Evolutionary conservation across 2,329 filamentous ascomycete genomes (phyloP).

Genomic region (Clathrospora elynae): DNA sequence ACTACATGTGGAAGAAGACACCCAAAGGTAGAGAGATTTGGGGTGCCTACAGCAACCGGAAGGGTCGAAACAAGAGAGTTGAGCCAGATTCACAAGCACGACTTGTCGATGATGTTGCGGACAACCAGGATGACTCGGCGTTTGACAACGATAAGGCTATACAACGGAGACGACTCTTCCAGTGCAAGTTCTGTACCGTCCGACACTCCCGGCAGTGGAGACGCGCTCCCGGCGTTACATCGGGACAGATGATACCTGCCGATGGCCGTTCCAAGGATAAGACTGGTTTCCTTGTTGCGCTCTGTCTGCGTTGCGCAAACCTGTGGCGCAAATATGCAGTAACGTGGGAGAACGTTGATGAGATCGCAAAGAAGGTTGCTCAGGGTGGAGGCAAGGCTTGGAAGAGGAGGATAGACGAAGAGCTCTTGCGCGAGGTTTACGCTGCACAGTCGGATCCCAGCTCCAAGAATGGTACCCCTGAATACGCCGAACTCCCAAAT

Average conservation of each 20-base stretch:
- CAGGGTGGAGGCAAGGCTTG: slow-evolving; percentile 79
- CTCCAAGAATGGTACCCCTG: slow-evolving; percentile 31
- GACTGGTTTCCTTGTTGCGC: slow-evolving; percentile 72
- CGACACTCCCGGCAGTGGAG: slow-evolving; percentile 88
- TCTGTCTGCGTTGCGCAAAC: slow-evolving; percentile 88
- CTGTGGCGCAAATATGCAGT: slow-evolving; percentile 96
- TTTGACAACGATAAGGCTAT: slow-evolving; percentile 88
- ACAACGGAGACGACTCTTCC: slow-evolving; percentile 78
- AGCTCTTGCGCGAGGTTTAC: slow-evolving; percentile 73
- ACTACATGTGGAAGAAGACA: slow-evolving; percentile 98
- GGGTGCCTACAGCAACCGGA: slow-evolving; percentile 85
- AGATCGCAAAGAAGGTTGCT: slow-evolving; percentile 84
- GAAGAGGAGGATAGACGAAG: slow-evolving; percentile 90
- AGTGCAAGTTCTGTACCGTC: slow-evolving; percentile 90
- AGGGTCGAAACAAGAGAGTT: slow-evolving; percentile 83
- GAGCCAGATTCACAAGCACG: slow-evolving; percentile 65
- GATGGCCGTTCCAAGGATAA: slow-evolving; percentile 81
- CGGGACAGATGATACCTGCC: slow-evolving; percentile 70
- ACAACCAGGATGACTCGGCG: slow-evolving; percentile 91
- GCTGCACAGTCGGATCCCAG: slow-evolving; percentile 42
- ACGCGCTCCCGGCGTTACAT: slow-evolving; percentile 77
- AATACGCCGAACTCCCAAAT: slow-evolving; percentile 35
- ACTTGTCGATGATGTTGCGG: slow-evolving; percentile 87
- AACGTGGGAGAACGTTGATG: slow-evolving; percentile 92
- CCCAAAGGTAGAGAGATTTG: slow-evolving; percentile 83